phyloP scores from a whole-genome alignment of 345 rosid species.

The Populus nigra region DNA sequence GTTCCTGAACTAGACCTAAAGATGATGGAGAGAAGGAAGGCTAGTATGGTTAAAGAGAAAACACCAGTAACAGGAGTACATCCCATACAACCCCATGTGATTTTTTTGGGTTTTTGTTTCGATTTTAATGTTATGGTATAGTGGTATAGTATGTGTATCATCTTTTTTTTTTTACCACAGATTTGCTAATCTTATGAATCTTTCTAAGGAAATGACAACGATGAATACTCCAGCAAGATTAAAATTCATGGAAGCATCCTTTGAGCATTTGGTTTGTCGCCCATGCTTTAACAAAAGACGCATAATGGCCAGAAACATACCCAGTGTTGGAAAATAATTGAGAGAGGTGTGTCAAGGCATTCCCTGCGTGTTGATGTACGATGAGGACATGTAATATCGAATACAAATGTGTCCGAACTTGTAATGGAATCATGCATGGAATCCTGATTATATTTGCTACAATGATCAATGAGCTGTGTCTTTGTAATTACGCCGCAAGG shows the following conservation, averaged over 20 bases:
- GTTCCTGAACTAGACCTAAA: slow-evolving; percentile 58
- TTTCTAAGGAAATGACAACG: slow-evolving; percentile 32
- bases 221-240: slow-evolving; percentile 18
- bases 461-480: neutral
- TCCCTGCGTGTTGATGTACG: neutral
- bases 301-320: neutral
- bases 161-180: slow-evolving; percentile 28
- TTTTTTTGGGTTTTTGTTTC: slow-evolving; percentile 31
- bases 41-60: slow-evolving; percentile 3
- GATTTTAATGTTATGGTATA: slow-evolving; percentile 36
- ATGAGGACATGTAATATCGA: neutral
- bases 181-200: slow-evolving; percentile 30
- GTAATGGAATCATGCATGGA: slow-evolving; percentile 8
- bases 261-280: slow-evolving; percentile 6
- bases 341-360: slow-evolving; percentile 2
- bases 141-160: slow-evolving; percentile 51
- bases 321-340: slow-evolving; percentile 21
- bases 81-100: slow-evolving; percentile 24
- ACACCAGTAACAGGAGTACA: slow-evolving; percentile 27
- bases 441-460: neutral
- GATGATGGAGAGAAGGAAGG: slow-evolving; percentile 61
- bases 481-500: neutral
- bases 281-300: neutral
- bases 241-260: slow-evolving; percentile 11
- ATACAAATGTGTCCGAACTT: neutral